Base-by-base conservation (phyloP, 306 rosid genomes). In the Styphnolobium japonicum region DNA sequence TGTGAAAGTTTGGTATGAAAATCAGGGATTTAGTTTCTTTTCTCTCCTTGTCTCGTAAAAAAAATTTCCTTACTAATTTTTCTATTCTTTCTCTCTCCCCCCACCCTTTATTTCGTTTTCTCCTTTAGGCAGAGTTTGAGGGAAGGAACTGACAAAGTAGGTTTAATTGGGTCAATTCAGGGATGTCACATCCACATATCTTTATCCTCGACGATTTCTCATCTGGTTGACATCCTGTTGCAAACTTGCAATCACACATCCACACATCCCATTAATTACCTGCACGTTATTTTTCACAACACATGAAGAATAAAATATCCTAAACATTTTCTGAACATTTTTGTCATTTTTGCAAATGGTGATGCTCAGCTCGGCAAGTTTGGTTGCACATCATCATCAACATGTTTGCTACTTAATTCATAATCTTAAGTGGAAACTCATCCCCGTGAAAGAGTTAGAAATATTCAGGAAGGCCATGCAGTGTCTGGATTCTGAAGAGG, bases 191-290 rank as follows among this genome's bases (percentile, higher is more conserved):
- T 94, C 97, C 78, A 77, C 63, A 66, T 76, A 85, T 86, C 85
- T 84, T 74, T 86, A 89, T 94, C 90, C 92, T 90, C 75, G 88
- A 79, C 86, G 79, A 90, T 91, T 81, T 83, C 84, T 89, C 87
- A 83, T 87, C 85, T 87, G 81, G 77, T 88, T 88, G 80, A 83
- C 86, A 87, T 83, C 91, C 92, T 89, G 91, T 76, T 83, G 52
- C 85, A 89, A 83, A 81, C 84, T 65, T n/a, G n/a, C n/a, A n/a
- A n/a, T n/a, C 87, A 79, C 84, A 57, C 64, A 33, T 80, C 33
- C 69, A 31, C 37, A 77, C 60, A 77, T 7, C 37, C 75, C 65
- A 67, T 73, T 84, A 45, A 69, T 75, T 83, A 58, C 75, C 80
- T 70, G 34, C 56, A 25, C 78, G 5, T 31, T 37, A 6, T 37